phyloP scores from a whole-genome alignment of 768 basidiomycete genomes.

The Trametes cingulata region DNA sequence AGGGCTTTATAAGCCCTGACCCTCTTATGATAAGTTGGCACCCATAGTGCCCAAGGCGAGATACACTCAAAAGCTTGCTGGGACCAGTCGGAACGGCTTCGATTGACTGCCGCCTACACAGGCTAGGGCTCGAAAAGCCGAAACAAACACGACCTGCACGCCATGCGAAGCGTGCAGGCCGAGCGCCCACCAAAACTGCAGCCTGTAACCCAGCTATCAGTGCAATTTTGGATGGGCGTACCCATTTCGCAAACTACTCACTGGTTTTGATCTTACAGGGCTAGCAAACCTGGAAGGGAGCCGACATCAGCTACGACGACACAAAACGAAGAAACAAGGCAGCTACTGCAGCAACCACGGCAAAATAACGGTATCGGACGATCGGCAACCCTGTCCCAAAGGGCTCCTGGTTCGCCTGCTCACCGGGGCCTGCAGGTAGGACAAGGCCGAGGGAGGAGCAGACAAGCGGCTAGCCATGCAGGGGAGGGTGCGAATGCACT shows the following conservation, averaged over 20 bases:
- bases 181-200: no score
- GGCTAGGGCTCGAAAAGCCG: no score
- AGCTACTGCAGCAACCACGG: slow-evolving; percentile 10
- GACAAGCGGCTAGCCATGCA: no score
- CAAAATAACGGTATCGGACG: background rate
- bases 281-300: background rate
- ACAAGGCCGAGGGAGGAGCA: background rate
- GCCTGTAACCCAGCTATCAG: background rate
- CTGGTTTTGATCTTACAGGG: slow-evolving; percentile 4
- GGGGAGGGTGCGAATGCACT: no score
- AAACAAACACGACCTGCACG: no score
- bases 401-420: background rate
- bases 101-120: no score
- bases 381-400: background rate
- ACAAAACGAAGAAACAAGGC: background rate
- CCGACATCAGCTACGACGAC: background rate
- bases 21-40: no score
- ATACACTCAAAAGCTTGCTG: no score
- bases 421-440: background rate
- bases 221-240: background rate
- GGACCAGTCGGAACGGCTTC: no score
- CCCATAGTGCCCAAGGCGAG: no score
- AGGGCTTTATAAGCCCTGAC: no score
- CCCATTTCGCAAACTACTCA: background rate
- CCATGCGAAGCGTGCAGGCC: no score